Percentiles rank a stretch among this genome's conserved stretches.
phyloP scores from a whole-genome alignment of 2,329 filamentous ascomycete genomes.

The Fusarium marasasianum region DNA sequence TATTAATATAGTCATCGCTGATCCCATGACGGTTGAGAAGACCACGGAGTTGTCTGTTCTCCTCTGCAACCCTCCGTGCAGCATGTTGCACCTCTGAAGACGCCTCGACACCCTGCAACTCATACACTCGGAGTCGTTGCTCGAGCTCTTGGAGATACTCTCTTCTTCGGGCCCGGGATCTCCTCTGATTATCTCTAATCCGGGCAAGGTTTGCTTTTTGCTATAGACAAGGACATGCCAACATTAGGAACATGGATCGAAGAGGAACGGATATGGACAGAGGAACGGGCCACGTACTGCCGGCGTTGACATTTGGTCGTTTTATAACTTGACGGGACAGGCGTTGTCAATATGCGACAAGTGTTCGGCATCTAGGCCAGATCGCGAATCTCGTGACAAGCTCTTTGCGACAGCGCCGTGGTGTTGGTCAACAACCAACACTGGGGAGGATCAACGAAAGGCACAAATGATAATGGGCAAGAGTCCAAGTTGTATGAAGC shows the following conservation, averaged over 20 bases:
- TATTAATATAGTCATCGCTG: slow-evolving; percentile 62
- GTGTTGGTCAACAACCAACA: slow-evolving; percentile 8
- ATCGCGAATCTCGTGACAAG: slow-evolving; percentile 18
- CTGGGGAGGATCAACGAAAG: slow-evolving; percentile 13
- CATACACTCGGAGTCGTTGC: slow-evolving; percentile 66
- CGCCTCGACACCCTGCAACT: slow-evolving; percentile 72
- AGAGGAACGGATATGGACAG: slow-evolving; percentile 4
- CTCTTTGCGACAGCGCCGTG: slow-evolving; percentile 6
- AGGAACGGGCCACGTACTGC: slow-evolving; percentile 40
- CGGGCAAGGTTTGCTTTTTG: slow-evolving; percentile 58
- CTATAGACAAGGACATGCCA: slow-evolving; percentile 36
- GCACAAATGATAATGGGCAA: slow-evolving; percentile 7
- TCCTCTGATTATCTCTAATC: slow-evolving; percentile 80
- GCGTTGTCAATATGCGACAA: slow-evolving; percentile 14
- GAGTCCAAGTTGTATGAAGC: slow-evolving; percentile 25
- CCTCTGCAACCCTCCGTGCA: slow-evolving; percentile 72
- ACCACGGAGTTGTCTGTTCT: slow-evolving; percentile 71
- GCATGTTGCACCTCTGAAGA: slow-evolving; percentile 77
- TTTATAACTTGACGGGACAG: slow-evolving; percentile 30
- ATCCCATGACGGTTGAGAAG: slow-evolving; percentile 69
- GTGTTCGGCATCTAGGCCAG: slow-evolving; percentile 37
- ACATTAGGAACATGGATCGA: slow-evolving; percentile 28
- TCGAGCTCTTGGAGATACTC: slow-evolving; percentile 79
- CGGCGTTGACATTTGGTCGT: slow-evolving; percentile 47
- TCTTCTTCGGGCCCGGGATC: slow-evolving; percentile 77